Base-by-base conservation (phyloP, 805 yeast genomes). In the Cyberlindnera xishuangbannaensis region DNA sequence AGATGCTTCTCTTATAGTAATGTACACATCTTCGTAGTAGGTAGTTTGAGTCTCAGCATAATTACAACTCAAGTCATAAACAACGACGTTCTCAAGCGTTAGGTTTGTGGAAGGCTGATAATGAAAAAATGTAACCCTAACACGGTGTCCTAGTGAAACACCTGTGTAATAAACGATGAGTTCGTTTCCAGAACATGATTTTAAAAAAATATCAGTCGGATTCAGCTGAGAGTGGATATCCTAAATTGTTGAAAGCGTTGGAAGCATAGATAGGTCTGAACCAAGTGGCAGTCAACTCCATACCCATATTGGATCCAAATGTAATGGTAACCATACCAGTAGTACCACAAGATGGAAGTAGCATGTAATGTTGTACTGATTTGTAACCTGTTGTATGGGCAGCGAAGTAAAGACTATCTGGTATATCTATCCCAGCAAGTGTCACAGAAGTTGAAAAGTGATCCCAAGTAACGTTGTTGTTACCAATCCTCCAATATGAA, bases 71-170 rank as follows among this genome's bases (percentile, higher is more conserved):
- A 50, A 11, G 23, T 43, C 43, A 17, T 31, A 45, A n/a, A 34
- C 7, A 15, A 47, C 17, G 6, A 28, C 11, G 25, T 44, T 44
- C 6, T 31, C 18, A 4, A 46, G 15, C 15, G 21, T 25, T 22
- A 33, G 23, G 16, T 27, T 29, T 11, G 12, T 18, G 4, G 26
- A 30, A 17, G 32, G 18, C 25, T 40, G 43, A 18, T 37, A 37
- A 44, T 63, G 67, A 18, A 57, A 44, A 11, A 53, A 58, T 26
- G 63, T 56, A 13, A 59, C 39, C 35, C 41, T 47, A 5, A 62
- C 26, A 36, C 52, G 53, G 15, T 47, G 45, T 7, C 56, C 59
- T 6, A 55, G 42, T 10, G 52, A 42, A 7, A 54, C 33, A 13
- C 39, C 30, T 12, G 55, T 35, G 22, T 37, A 32, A 6, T 51